Evolutionary conservation across 2,329 filamentous ascomycete species (phyloP).

Genomic region (Fusarium irregulare): DNA sequence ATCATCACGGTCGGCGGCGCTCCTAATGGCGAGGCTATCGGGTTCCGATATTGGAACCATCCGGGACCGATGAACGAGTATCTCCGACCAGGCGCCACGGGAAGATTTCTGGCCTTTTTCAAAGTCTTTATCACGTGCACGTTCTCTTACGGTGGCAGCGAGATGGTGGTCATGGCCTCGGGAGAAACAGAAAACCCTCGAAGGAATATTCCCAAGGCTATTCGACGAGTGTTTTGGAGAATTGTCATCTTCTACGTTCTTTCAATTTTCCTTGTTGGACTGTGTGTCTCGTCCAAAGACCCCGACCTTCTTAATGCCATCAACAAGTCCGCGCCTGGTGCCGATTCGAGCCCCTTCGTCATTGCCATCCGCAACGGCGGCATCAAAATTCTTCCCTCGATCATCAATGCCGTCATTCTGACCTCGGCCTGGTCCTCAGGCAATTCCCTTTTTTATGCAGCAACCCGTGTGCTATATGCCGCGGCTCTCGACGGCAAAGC

Average conservation of each 20-base stretch:
- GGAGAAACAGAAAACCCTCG: constrained; percentile 13
- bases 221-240: constrained; percentile 70
- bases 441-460: constrained; percentile 73
- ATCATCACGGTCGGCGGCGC: constrained; percentile 65
- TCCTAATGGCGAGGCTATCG: constrained; percentile 60
- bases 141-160: constrained; percentile 72
- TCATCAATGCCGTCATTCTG: constrained; percentile 77
- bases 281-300: constrained; percentile 74
- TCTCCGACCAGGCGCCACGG: constrained; percentile 58
- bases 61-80: constrained; percentile 62
- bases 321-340: constrained; percentile 61
- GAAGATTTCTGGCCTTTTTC: constrained; percentile 70
- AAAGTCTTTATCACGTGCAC: constrained; percentile 67
- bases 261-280: constrained; percentile 70
- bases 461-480: constrained; percentile 75
- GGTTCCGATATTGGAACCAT: constrained; percentile 54
- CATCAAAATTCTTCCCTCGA: constrained; percentile 71
- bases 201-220: constrained; percentile 59
- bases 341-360: constrained; percentile 66
- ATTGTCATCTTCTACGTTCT: constrained; percentile 73
- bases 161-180: constrained; percentile 72
- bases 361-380: constrained; percentile 75
- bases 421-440: constrained; percentile 73
- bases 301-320: constrained; percentile 65
- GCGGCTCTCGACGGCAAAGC: constrained; percentile 75